A percentile compares a stretch with the other conserved stretches of the same genome.
These are phyloP conservation scores for Gossypium aridum DNA, from an alignment of 441 rosid genomes.

Conservation along the genomic window DNA sequence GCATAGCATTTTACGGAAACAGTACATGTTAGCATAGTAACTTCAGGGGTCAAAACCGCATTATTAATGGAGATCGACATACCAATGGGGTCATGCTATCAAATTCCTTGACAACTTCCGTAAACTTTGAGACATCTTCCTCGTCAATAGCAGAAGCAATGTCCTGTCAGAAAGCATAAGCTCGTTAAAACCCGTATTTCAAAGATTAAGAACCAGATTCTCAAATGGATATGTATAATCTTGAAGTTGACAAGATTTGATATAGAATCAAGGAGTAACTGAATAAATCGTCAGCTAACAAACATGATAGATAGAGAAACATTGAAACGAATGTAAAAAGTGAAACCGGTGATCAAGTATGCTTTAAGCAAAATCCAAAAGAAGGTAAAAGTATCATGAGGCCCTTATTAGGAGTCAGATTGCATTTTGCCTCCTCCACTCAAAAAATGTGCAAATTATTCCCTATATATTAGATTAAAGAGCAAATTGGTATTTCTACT, in stretches of 20 bases:
- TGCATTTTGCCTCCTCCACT: no score
- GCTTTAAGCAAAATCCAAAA: not conserved
- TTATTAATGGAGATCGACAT: not conserved
- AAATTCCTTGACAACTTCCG: conserved; percentile 82
- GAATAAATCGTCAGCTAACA: not conserved
- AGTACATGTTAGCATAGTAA: not conserved
- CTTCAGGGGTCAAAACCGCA: not conserved
- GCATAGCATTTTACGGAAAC: not conserved
- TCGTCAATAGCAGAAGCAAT: conserved; percentile 81
- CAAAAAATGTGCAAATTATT: no score
- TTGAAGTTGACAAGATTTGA: not conserved
- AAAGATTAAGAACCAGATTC: not conserved
- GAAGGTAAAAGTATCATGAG: not conserved
- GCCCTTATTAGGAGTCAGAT: no score
- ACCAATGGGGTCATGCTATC: conserved; percentile 48
- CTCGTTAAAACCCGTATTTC: not conserved
- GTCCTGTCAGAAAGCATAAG: conserved; percentile 38
- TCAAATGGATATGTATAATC: not conserved
- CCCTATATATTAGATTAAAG: no score
- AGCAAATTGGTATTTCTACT: no score
- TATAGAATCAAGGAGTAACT: not conserved
- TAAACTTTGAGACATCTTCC: conserved; percentile 83
- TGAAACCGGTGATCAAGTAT: not conserved
- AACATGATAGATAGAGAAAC: not conserved
- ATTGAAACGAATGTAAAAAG: not conserved